Evolutionary conservation across 768 basidiomycete species (phyloP), one percentile per base, ranked within the genome.

Genomic region (Boletus sp.): DNA sequence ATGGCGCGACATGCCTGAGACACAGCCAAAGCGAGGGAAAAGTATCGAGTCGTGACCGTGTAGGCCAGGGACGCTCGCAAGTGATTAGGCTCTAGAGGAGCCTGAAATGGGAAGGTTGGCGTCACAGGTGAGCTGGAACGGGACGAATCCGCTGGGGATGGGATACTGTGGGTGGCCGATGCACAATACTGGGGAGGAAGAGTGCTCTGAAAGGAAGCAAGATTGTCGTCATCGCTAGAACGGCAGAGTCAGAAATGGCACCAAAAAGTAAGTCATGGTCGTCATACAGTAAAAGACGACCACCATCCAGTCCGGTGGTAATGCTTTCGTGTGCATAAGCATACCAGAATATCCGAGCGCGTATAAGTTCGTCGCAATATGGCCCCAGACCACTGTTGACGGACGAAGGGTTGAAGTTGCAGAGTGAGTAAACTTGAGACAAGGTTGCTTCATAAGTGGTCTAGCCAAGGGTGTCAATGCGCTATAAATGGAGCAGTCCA

Each of bases 281-380:
- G 29, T 59, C 90, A 62, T 73, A 92, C 91, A 96, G 71, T 43
- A 87, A 75, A 44, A 96, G 77, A 37, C 91, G 85, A 3, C 91
- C 87, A n/a, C 94, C 94, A 47, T 85, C 80, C 54, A 95, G 77
- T 21, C 87, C 94, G 9, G 83, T 88, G 2, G 84, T 83, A 21
- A 94, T 79, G 29, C 91, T 90, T 71, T 96, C 94, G 55, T 90
- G 85, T 25, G 88, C 82, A 58, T 93, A 83, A 7, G 88, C 84
- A 62, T 93, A 96, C 90, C 92, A 96, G 68, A 92, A 95, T 32
- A 95, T 78, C 30, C 93, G 79, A 3, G 90, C 85, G 33, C 90
- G 83, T 33, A 88, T 76, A 72, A 73, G 72, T 7, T 77, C 68
- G 34, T 85, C 82, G 48, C 87, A 81, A 47, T 85, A 83, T 33